These are phyloP conservation scores for Aspergillus bertholletiae DNA, from an alignment of 495 filamentous ascomycete genomes.

Conservation along the genomic window DNA sequence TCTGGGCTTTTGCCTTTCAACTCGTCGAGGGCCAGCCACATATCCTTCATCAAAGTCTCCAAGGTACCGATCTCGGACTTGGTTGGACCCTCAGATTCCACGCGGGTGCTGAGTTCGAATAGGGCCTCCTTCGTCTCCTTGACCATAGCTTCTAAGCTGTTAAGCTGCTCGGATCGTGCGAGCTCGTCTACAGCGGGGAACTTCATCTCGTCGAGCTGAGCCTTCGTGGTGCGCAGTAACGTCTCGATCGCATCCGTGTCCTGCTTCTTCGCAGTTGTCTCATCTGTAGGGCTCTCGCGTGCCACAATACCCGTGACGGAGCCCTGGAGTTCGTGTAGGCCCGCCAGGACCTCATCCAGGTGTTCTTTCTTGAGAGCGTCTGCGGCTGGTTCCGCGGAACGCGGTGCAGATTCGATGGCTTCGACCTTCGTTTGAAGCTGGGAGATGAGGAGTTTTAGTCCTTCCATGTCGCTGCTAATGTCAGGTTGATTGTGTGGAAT, in stretches of 20 bases:
- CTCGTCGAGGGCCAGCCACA: slow-evolving; percentile 70
- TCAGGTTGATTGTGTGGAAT: no score
- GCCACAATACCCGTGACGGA: slow-evolving; percentile 45
- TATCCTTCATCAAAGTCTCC: slow-evolving; percentile 70
- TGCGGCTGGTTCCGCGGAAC: slow-evolving; percentile 37
- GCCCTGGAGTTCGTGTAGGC: slow-evolving; percentile 56
- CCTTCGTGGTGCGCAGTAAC: slow-evolving; percentile 78
- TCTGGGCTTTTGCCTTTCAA: slow-evolving; percentile 58
- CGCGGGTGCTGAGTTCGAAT: slow-evolving; percentile 49
- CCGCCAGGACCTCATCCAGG: slow-evolving; percentile 55
- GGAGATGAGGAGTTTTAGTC: slow-evolving; percentile 75
- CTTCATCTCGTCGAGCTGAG: slow-evolving; percentile 71
- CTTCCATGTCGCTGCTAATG: slow-evolving; percentile 71
- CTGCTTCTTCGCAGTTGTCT: slow-evolving; percentile 56
- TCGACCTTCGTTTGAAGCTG: slow-evolving; percentile 82
- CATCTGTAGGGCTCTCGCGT: slow-evolving; percentile 35
- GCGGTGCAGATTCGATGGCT: slow-evolving; percentile 62
- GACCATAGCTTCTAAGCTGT: slow-evolving; percentile 65
- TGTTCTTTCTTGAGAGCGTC: slow-evolving; percentile 54
- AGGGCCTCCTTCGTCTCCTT: slow-evolving; percentile 69
- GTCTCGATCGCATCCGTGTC: slow-evolving; percentile 88
- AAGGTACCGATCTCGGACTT: slow-evolving; percentile 76
- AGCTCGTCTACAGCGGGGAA: slow-evolving; percentile 56
- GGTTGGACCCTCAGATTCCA: slow-evolving; percentile 61
- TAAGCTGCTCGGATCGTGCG: slow-evolving; percentile 75